Conservation (phyloP, 768 basidiomycete genomes). For the Boletus insuetus region DNA sequence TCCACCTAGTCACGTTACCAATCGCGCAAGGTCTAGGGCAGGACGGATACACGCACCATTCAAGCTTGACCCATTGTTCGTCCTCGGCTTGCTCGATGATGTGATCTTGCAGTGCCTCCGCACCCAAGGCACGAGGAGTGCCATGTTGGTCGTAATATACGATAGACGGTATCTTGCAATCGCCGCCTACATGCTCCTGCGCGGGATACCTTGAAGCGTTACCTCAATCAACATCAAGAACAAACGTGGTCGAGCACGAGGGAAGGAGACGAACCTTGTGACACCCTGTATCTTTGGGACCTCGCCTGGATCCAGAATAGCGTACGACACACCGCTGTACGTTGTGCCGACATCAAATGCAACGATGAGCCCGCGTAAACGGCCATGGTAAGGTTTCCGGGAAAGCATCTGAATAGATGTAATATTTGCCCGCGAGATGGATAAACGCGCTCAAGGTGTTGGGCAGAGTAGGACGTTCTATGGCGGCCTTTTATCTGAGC, state of each 20-base stretch:
- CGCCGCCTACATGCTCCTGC: constrained; percentile 42
- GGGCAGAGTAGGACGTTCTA: not conserved
- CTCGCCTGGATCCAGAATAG: constrained; percentile 41
- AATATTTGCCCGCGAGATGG: not conserved
- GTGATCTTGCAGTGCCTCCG: constrained; percentile 42
- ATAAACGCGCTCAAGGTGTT: too few species aligned
- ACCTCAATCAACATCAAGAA: constrained; percentile 3
- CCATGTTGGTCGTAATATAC: constrained; percentile 45
- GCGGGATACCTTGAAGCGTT: constrained; percentile 35
- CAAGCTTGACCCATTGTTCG: constrained; percentile 44
- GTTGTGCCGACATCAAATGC: constrained; percentile 43
- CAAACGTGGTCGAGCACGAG: constrained; percentile 9
- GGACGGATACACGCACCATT: constrained; percentile 34
- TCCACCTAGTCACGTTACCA: constrained; percentile 25
- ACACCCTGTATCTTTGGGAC: constrained; percentile 36
- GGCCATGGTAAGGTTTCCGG: constrained; percentile 39
- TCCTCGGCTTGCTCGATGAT: constrained; percentile 41
- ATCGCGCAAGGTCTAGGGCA: not conserved
- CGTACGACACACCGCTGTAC: constrained; percentile 39
- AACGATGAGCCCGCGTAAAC: constrained; percentile 34
- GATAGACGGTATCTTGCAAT: constrained; percentile 49
- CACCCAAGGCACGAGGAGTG: constrained; percentile 40
- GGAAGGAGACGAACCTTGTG: constrained; percentile 28
- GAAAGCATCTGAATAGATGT: constrained; percentile 29
- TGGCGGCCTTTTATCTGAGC: constrained; percentile 20